A percentile compares a stretch with the other conserved stretches of the same genome.
Evolutionary conservation across 2,329 filamentous ascomycete species (phyloP).

Genomic region (Myriosclerotinia scirpicola): DNA sequence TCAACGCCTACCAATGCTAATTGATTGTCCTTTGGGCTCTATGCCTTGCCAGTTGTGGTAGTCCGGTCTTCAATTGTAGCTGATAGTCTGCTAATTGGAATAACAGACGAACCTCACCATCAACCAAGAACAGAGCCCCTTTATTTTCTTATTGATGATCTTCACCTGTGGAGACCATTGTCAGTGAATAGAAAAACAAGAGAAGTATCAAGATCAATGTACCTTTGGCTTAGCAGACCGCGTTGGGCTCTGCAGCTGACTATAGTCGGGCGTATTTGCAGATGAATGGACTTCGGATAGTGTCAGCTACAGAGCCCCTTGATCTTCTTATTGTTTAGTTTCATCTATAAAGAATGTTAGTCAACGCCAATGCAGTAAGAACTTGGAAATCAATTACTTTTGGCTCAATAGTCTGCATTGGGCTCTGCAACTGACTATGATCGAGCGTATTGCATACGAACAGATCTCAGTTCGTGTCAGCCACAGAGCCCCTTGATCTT

Average conservation of each 20-base stretch:
- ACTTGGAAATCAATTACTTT: neutral
- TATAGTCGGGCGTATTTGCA: neutral
- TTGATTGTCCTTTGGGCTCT: neutral
- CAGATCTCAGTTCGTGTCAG: neutral
- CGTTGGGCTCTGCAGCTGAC: neutral
- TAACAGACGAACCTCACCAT: neutral
- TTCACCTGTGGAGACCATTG: neutral
- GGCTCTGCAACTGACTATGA: neutral
- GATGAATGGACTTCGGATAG: neutral
- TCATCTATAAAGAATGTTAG: neutral
- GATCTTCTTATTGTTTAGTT: neutral
- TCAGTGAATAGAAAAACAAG: neutral
- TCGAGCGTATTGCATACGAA: neutral
- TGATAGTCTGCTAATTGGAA: neutral
- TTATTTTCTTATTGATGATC: neutral
- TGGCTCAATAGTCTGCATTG: too few relatives aligned
- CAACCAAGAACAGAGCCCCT: neutral
- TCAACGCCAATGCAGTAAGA: neutral
- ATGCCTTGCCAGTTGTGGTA: neutral
- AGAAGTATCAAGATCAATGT: neutral
- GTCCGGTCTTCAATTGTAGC: neutral
- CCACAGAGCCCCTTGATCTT: neutral
- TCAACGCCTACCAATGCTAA: neutral
- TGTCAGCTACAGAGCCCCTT: neutral
- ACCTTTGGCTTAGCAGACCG: neutral